These are phyloP conservation scores for Kluyveromyces sp. DNA, from an alignment of 1,139 yeast species.

Conservation along the genomic window DNA sequence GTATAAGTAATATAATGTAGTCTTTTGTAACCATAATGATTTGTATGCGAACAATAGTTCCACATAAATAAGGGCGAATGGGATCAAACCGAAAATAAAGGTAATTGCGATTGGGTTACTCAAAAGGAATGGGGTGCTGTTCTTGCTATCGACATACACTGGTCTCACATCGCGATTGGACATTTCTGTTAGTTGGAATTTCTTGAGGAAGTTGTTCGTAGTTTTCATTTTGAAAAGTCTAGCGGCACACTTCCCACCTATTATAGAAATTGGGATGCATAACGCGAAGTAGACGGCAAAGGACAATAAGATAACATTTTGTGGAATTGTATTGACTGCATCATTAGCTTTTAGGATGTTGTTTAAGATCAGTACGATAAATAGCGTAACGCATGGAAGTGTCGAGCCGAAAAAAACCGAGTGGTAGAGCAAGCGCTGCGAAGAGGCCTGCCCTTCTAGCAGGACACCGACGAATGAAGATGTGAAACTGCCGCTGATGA, in stretches of 20 bases:
- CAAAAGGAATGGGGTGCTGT: constrained; percentile 2
- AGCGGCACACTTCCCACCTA: constrained; percentile 63
- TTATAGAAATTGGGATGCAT: constrained; percentile 64
- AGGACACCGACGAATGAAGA: constrained; percentile 68
- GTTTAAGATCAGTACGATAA: constrained; percentile 51
- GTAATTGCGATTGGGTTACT: constrained; percentile 6
- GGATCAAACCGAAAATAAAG: constrained; percentile 55
- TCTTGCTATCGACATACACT: neutral
- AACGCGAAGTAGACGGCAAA: constrained; percentile 51
- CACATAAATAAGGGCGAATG: constrained; percentile 74
- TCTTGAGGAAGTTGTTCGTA: constrained; percentile 6
- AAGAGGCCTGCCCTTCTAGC: constrained; percentile 27
- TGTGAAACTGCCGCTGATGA: constrained; percentile 62
- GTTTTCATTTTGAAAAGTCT: constrained; percentile 7
- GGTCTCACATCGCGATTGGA: neutral
- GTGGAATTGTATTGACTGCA: constrained; percentile 71
- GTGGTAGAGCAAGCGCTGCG: neutral
- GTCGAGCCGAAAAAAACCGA: constrained; percentile 51
- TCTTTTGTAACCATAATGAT: constrained; percentile 72
- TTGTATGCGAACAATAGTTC: constrained; percentile 69
- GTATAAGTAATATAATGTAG: constrained; percentile 72
- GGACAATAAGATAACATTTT: constrained; percentile 58
- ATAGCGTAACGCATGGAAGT: constrained; percentile 52
- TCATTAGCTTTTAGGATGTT: constrained; percentile 69
- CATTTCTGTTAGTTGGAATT: neutral